Percentiles rank a stretch among this genome's conserved stretches.
phyloP scores from a whole-genome alignment of 495 filamentous ascomycete species.

The Xylaria telfairii region DNA sequence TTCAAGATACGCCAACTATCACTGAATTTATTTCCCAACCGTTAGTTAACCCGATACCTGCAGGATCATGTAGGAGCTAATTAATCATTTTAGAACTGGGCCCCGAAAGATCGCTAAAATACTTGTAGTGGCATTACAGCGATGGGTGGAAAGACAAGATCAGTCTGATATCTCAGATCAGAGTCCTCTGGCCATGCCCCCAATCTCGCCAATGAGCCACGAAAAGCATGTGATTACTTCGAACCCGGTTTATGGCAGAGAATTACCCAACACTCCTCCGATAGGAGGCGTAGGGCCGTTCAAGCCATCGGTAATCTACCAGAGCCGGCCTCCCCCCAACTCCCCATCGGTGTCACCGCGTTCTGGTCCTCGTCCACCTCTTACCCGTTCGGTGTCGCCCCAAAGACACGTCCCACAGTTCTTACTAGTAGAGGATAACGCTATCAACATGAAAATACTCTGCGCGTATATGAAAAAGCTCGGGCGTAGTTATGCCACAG shows the following conservation, averaged over 20 bases:
- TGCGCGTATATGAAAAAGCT: constrained; percentile 62
- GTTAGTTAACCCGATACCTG: constrained; percentile 28
- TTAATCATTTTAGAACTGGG: constrained; percentile 44
- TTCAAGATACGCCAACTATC: constrained; percentile 29
- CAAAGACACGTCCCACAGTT: constrained; percentile 22
- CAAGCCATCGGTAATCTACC: not conserved
- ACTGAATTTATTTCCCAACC: constrained; percentile 41
- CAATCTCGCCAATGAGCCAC: not conserved
- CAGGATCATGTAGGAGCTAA: not conserved
- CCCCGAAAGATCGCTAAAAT: constrained; percentile 70
- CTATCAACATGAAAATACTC: constrained; percentile 52
- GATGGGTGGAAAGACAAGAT: constrained; percentile 26
- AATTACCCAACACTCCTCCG: not conserved
- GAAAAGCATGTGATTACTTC: not conserved
- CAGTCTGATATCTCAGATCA: not conserved
- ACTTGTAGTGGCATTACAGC: constrained; percentile 45
- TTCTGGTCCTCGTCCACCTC: not conserved
- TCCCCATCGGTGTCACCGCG: constrained; percentile 16
- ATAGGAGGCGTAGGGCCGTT: constrained; percentile 1
- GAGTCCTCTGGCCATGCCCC: not conserved
- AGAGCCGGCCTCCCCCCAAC: not conserved
- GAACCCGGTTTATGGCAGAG: not conserved
- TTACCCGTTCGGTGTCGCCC: not conserved
- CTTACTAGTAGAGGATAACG: constrained; percentile 54
- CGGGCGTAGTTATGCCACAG: constrained; percentile 56